Base-by-base conservation (phyloP, 2,329 filamentous ascomycete species). In the Pyricularia pennisetigena region DNA sequence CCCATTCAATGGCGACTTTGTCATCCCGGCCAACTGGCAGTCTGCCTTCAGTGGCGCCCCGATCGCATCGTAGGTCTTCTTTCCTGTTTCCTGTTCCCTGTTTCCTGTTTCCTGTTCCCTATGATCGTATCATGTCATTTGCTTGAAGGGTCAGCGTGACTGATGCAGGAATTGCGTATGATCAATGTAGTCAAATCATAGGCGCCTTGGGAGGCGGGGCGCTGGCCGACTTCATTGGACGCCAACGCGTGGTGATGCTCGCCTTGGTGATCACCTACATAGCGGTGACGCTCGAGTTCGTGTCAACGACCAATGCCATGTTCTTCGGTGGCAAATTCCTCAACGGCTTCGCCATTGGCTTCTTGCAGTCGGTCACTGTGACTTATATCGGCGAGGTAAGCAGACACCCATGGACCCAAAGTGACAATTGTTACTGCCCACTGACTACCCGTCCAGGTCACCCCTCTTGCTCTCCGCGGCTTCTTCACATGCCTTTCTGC, bases 261-360 rank as follows among this genome's bases (percentile, higher is more conserved):
- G 74, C 73, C 41, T 71, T 79, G 1, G 61, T 74, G 23, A 68
- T 79, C n/a, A 73, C 75, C 14, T 77, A 76, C 65, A 75, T 72
- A 6, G 76, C 76, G 14, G 71, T 78, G 20, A 76, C 74, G 0
- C 72, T 79, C 68, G 77, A 79, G 70, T 77, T 79, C 57, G 71
- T 77, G 12, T 72, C 78, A 2, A 78, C 77, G 4, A 75, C 75
- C 0, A 76, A 77, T 29, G 73, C 71, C n/a, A 69, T 78, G 54
- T 79, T 79, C 70, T 79, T 79, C 41, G 76, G 73, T 12, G 77
- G 77, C 41, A 79, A 79, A 68, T 78, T 78, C 65, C 67, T 79
- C 28, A 78, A 79, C 64, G 78, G 77, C 5, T 77, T 79, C 67
- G 74, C 75, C 0, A 70, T 68, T 14, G 72, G 71, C 14, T 63